Evolutionary conservation across 1,284 basidiomycete species (phyloP), one percentile per base, ranked within the genome.

Genomic region (Gomphus sp.): DNA sequence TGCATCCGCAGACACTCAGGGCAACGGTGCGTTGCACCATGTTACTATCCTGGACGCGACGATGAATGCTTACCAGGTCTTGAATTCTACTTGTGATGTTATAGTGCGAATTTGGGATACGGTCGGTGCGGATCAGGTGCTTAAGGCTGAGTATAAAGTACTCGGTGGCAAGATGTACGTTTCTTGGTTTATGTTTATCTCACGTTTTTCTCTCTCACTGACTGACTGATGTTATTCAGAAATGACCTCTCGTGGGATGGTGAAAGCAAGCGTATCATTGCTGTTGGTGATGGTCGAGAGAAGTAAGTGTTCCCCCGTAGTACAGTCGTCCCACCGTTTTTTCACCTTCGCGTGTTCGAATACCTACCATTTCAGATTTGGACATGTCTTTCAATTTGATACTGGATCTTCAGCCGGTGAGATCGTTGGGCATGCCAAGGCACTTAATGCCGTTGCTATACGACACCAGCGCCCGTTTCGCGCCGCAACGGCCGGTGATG

Each of bases 171-270:
- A 80, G 59, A 82, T 99, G 88, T 89, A 68, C 62, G 82, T 72
- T 33, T 31, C 8, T 22, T 22, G 22, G 48, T 31, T 45, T 10
- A 22, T n/a, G 18, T 7, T 22, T 45, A 14, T 22, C 22, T 22
- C 22, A 22, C 22, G 22, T 22, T 22, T 22, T 22, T 22, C 14
- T 18, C 25, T 12, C 33, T 31, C 28, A 55, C 51, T 37, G 28
- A 45, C 12, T 14, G 16, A 12, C 22, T 22, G 22, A 22, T 53
- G 16, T 39, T 33, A 49, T 56, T 18, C 51, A 91, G 89, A 66
- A 95, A 94, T 66, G 97, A 99, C 72, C 80, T 99, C 5, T 87
- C 88, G 22, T 98, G 95, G 94, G 97, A 99, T 68, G 90, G 89
- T 3, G 97, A 99, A 71, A 92, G 90, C 68, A 97, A 98, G 72